Base-by-base conservation (phyloP, 345 rosid genomes). In the Heritiera fomes region DNA sequence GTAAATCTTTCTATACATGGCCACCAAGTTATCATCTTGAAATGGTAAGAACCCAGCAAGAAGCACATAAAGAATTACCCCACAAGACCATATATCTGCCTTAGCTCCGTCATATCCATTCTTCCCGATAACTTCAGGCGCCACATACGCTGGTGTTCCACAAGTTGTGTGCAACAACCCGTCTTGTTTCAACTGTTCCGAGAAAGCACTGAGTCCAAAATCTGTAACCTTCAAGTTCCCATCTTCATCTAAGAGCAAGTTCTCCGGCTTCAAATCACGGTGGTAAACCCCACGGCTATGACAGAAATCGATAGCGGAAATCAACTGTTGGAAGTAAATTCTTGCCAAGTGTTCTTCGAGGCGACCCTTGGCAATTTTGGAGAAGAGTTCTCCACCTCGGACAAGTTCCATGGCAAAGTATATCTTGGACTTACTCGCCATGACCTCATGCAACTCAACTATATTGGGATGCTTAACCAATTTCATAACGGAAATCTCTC, bases 61-160 rank as follows among this genome's bases (percentile, higher is more conserved):
- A 7, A 95, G 91, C 63, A 92, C 99, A 15, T 85, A 93, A 5
- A 95, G 87, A 41, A 95, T 92, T 8, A 95, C 99, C 11, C 99
- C 99, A 58, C 99, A 95, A 5, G 99, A 93, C 99, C 98, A 95
- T 6, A 93, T 78, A 82, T 95, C 99, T 2, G 99, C 95, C 73
- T 89, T 95, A 0, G 99, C 89, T 0, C 99, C 98, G 59, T 95
- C 97, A 70, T 95, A 95, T 0, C 99, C 99, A 69, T 93, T 91
- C 43, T 88, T 89, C 17, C 91, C 85, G 6, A 92, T 95, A 3
- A 95, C 98, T 78, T 95, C 99, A 2, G 99, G 99, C 3, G 99
- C 91, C 7, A 95, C 98, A 20, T 93, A 95, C 0, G 98, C 95
- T 30, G 98, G 98, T 1, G 98, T 95, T 7, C 99, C 99, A 55